These are phyloP conservation scores for Apiospora sp. DNA, from an alignment of 2,329 filamentous ascomycete species.

Conservation along the genomic window DNA sequence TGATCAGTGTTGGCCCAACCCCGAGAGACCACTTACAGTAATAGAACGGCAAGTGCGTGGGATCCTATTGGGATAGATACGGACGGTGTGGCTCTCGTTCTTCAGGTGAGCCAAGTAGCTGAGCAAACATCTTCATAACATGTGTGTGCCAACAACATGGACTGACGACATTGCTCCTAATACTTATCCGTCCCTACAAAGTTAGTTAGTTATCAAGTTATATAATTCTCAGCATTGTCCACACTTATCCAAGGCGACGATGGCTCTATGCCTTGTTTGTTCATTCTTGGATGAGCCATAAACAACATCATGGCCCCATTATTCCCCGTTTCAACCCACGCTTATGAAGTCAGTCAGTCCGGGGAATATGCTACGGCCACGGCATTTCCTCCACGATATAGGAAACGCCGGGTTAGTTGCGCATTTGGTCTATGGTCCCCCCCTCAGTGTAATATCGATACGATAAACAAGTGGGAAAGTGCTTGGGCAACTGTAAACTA, in stretches of 20 bases:
- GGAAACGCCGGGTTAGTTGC: neutral
- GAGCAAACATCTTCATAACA: neutral
- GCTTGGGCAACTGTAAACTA: constrained; percentile 2
- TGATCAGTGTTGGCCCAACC: constrained; percentile 9
- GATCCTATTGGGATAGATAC: neutral
- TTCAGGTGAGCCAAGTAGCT: constrained; percentile 17
- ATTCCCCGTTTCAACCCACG: constrained; percentile 12
- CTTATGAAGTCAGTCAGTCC: neutral
- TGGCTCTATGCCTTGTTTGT: neutral
- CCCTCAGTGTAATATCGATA: neutral
- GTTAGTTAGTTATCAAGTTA: neutral
- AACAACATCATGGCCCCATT: constrained; percentile 20
- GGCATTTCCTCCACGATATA: neutral
- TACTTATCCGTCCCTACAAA: neutral
- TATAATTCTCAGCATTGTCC: neutral
- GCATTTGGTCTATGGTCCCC: neutral
- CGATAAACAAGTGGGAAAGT: constrained; percentile 2
- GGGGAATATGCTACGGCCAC: neutral
- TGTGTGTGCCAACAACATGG: neutral
- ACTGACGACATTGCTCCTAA: constrained; percentile 9
- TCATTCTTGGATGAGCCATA: neutral
- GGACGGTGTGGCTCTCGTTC: constrained; percentile 5
- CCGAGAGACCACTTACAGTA: neutral
- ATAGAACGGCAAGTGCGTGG: neutral
- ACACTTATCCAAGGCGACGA: neutral